A percentile compares a stretch with the other conserved stretches of the same genome.
Conservation (phyloP, 1,139 yeast species). For the Nadsonia starkeyi-henricii region DNA sequence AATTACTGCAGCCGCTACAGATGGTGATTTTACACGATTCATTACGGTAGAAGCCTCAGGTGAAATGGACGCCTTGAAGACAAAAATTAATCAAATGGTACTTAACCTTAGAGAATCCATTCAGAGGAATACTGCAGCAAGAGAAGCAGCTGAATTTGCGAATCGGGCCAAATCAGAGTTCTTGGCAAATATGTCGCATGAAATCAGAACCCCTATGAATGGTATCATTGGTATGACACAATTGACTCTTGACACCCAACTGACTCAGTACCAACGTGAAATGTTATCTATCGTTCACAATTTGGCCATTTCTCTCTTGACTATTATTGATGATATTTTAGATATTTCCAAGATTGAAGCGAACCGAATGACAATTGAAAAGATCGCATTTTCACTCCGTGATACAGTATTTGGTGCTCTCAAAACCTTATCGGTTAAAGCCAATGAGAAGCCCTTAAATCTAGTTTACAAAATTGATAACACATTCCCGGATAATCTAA, state of each 20-base stretch:
- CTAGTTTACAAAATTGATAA: conserved; percentile 71
- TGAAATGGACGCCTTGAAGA: conserved; percentile 86
- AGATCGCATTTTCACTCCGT: conserved; percentile 69
- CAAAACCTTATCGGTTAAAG: conserved; percentile 76
- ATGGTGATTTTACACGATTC: conserved; percentile 81
- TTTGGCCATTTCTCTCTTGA: conserved; percentile 66
- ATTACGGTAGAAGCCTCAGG: conserved; percentile 87
- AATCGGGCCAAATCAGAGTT: conserved; percentile 85
- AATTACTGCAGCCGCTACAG: conserved; percentile 87
- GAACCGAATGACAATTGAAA: conserved; percentile 82
- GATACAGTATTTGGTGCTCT: conserved; percentile 83
- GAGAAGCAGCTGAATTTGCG: conserved; percentile 87
- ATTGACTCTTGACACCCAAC: conserved; percentile 69
- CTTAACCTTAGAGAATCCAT: conserved; percentile 74
- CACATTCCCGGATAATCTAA: conserved; percentile 71
- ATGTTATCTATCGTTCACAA: conserved; percentile 81
- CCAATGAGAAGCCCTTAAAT: conserved; percentile 71
- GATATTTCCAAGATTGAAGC: conserved; percentile 91
- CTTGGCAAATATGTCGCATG: conserved; percentile 84
- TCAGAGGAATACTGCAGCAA: conserved; percentile 82
- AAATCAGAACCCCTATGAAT: conserved; percentile 81
- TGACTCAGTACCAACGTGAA: conserved; percentile 80
- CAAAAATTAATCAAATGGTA: conserved; percentile 87
- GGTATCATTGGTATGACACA: conserved; percentile 93
- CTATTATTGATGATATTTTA: conserved; percentile 76